Conservation (phyloP, 2,329 filamentous ascomycete species). For the Orbilia oligospora region DNA sequence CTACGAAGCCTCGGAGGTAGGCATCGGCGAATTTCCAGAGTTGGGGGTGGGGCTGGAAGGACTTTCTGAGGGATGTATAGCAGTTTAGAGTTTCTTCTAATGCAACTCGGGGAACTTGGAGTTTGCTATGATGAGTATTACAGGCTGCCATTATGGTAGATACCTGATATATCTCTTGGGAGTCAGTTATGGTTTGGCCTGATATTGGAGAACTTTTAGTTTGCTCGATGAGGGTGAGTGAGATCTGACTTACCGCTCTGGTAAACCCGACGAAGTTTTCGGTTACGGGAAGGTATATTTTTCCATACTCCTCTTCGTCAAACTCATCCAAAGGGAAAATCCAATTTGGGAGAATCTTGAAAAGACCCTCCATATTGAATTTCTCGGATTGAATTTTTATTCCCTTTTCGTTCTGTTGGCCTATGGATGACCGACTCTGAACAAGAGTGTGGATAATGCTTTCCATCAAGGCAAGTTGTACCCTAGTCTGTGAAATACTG, state of each 20-base stretch:
- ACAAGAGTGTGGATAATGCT: constrained; percentile 4
- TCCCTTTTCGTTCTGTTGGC: not conserved
- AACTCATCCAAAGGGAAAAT: constrained; percentile 39
- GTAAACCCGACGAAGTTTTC: constrained; percentile 21
- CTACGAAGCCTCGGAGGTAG: constrained; percentile 38
- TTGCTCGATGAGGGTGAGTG: no score
- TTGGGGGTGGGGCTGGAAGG: constrained; percentile 19
- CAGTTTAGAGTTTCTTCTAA: not conserved
- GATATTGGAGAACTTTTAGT: not conserved
- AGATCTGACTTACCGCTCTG: constrained; percentile 15
- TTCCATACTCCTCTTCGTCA: constrained; percentile 21
- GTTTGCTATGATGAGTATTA: not conserved
- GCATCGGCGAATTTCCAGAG: constrained; percentile 41
- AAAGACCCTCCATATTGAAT: not conserved
- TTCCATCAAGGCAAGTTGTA: constrained; percentile 16
- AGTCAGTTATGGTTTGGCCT: not conserved
- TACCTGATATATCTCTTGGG: not conserved
- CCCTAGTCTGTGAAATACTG: not conserved
- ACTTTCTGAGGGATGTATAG: constrained; percentile 8
- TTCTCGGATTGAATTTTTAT: not conserved
- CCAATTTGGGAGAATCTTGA: constrained; percentile 31
- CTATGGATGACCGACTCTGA: not conserved
- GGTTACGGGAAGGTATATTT: constrained; percentile 16
- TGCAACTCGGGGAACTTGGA: not conserved
- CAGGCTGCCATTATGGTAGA: not conserved